phyloP scores from a whole-genome alignment of 2,329 filamentous ascomycete genomes.

The Albophoma yamanashiensis region DNA sequence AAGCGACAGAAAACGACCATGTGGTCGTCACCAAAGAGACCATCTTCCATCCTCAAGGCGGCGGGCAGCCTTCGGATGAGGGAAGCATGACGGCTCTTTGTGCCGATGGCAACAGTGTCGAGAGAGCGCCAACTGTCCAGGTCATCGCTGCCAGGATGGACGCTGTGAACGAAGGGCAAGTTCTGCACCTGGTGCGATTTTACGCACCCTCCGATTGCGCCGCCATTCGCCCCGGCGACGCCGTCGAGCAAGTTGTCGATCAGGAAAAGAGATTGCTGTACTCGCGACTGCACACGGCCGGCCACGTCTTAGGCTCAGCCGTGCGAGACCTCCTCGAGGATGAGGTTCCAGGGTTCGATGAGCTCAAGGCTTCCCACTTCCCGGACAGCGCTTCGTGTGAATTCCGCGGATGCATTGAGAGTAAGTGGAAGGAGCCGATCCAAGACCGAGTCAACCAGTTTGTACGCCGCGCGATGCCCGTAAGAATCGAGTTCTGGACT shows the following conservation, averaged over 20 bases:
- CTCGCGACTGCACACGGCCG: slow-evolving; percentile 62
- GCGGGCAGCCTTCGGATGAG: slow-evolving; percentile 60
- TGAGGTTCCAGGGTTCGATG: slow-evolving; percentile 43
- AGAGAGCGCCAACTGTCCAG: slow-evolving; percentile 21
- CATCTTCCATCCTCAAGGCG: slow-evolving; percentile 68
- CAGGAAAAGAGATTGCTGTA: slow-evolving; percentile 48
- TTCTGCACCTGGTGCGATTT: slow-evolving; percentile 58
- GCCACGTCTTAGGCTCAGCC: slow-evolving; percentile 60
- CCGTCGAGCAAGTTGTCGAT: slow-evolving; percentile 49
- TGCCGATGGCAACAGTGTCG: slow-evolving; percentile 32
- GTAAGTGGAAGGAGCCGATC: slow-evolving; percentile 49
- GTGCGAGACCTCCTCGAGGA: slow-evolving; percentile 47
- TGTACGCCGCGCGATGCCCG: slow-evolving; percentile 41
- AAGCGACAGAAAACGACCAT: slow-evolving; percentile 35
- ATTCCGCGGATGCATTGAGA: slow-evolving; percentile 56
- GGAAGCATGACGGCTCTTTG: slow-evolving; percentile 43
- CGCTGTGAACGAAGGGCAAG: slow-evolving; percentile 35
- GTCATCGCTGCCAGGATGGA: slow-evolving; percentile 49
- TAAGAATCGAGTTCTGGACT: slow-evolving; percentile 56
- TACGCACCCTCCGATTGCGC: slow-evolving; percentile 6
- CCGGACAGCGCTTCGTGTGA: slow-evolving; percentile 58
- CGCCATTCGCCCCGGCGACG: slow-evolving; percentile 28
- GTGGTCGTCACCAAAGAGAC: slow-evolving; percentile 53
- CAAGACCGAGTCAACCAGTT: slow-evolving; percentile 51
- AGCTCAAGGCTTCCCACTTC: slow-evolving; percentile 63